phyloP scores from a whole-genome alignment of 768 basidiomycete genomes.

The Lentinus tigrinus region DNA sequence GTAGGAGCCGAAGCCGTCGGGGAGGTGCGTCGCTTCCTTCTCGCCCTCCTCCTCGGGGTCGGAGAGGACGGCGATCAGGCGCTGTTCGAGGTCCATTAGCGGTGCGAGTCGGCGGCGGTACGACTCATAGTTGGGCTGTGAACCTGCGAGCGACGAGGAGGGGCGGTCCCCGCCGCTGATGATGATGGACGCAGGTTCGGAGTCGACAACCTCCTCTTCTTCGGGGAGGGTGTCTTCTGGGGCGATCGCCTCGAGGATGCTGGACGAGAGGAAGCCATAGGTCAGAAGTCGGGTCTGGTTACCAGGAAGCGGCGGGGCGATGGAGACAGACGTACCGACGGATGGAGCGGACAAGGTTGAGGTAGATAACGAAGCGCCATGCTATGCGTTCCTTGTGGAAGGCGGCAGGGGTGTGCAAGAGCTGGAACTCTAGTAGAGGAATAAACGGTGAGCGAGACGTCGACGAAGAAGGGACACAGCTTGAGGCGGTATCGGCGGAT shows the following conservation, averaged over 20 bases:
- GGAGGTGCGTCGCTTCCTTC: slow-evolving; percentile 57
- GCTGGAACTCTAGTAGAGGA: slow-evolving; percentile 67
- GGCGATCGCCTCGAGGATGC: slow-evolving; percentile 73
- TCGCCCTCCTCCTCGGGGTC: slow-evolving; percentile 63
- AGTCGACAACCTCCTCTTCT: slow-evolving; percentile 55
- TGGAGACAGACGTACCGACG: slow-evolving; percentile 49
- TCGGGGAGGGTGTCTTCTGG: slow-evolving; percentile 57
- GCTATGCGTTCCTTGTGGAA: slow-evolving; percentile 81
- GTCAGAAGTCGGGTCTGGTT: background rate
- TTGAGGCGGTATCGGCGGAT: slow-evolving; percentile 3
- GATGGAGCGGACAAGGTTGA: slow-evolving; percentile 82
- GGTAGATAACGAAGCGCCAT: slow-evolving; percentile 86
- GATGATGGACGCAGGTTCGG: slow-evolving; percentile 51
- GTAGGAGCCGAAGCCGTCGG: slow-evolving; percentile 12
- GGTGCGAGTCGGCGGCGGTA: slow-evolving; percentile 68
- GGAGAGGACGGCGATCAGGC: slow-evolving; percentile 63
- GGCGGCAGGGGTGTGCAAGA: slow-evolving; percentile 72
- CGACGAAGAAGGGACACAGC: background rate
- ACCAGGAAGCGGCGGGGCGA: background rate
- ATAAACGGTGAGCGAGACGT: slow-evolving; percentile 14
- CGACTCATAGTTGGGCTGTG: slow-evolving; percentile 57
- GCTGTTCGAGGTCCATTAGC: slow-evolving; percentile 66
- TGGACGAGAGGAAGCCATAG: slow-evolving; percentile 23
- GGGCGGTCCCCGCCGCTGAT: slow-evolving; percentile 39
- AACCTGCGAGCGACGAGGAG: slow-evolving; percentile 45